These are phyloP conservation scores for Skeletonema marinoi DNA, from an alignment of 108 stramenopile species.

Conservation along the genomic window DNA sequence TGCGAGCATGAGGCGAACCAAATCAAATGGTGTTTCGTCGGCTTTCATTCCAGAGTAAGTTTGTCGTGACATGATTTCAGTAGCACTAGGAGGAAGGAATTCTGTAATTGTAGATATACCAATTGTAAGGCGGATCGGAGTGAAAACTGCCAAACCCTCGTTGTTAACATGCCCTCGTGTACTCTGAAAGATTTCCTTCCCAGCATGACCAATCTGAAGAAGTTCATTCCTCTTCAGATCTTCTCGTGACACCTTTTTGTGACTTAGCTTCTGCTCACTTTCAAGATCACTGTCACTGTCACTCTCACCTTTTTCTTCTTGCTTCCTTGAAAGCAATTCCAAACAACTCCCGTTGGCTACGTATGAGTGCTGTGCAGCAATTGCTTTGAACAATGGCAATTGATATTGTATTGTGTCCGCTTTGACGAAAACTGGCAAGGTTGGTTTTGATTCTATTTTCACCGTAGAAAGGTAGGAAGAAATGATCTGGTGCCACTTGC, in stretches of 20 bases:
- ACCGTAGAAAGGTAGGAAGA: slow-evolving; percentile 20
- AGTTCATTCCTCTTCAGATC: slow-evolving; percentile 26
- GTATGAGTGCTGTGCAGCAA: slow-evolving; percentile 37
- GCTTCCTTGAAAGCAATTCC: slow-evolving; percentile 2
- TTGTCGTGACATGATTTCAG: slow-evolving; percentile 36
- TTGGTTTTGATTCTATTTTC: slow-evolving; percentile 10
- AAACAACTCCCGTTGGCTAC: slow-evolving; percentile 36
- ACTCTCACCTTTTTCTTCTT: slow-evolving; percentile 3
- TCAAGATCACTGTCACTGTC: slow-evolving; percentile 17
- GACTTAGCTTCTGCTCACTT: background rate
- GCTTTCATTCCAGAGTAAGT: slow-evolving; percentile 13
- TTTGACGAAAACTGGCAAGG: slow-evolving; percentile 12
- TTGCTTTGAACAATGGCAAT: slow-evolving; percentile 22
- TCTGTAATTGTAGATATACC: slow-evolving; percentile 34
- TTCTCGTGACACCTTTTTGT: background rate
- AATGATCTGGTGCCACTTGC: slow-evolving; percentile 31
- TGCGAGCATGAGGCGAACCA: slow-evolving; percentile 17
- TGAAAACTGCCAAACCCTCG: slow-evolving; percentile 24
- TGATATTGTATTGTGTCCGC: slow-evolving; percentile 12
- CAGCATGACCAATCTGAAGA: slow-evolving; percentile 19
- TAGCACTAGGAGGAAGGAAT: slow-evolving; percentile 18
- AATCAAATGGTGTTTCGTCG: slow-evolving; percentile 39
- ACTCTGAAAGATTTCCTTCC: slow-evolving; percentile 18
- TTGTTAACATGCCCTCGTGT: slow-evolving; percentile 24
- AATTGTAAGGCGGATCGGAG: slow-evolving; percentile 33